A percentile compares a stretch with the other conserved stretches of the same genome.
Conservation (phyloP, 2,329 filamentous ascomycete genomes). For the Elsinoe ampelina region DNA sequence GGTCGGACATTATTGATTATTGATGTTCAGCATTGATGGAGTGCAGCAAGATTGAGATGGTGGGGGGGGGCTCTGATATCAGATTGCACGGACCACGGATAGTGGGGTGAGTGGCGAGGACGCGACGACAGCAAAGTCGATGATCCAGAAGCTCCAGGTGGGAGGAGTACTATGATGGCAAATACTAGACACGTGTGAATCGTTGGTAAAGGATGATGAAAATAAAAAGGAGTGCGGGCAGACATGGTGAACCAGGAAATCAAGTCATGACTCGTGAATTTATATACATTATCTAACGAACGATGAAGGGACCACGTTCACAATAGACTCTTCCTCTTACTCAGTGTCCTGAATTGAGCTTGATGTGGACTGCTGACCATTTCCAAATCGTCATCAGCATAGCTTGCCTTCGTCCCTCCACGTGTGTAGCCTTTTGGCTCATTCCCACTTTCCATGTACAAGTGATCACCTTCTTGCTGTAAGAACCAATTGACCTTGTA, state of each 20-base stretch:
- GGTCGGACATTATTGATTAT: constrained; percentile 15
- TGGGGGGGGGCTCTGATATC: background rate
- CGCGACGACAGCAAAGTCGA: background rate
- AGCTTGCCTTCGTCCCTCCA: background rate
- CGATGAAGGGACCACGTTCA: constrained; percentile 12
- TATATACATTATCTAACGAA: constrained; percentile 4
- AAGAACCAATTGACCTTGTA: constrained; percentile 35
- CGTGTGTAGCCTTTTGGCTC: background rate
- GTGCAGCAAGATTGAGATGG: background rate
- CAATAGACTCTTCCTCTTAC: constrained; percentile 30
- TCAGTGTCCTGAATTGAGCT: constrained; percentile 29
- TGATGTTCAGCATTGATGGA: background rate
- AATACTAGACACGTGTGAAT: too few species aligned
- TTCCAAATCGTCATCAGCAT: constrained; percentile 13
- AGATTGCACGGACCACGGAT: background rate
- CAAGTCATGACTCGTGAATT: background rate
- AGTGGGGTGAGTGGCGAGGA: background rate
- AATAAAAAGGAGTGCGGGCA: too few species aligned
- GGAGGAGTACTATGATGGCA: background rate
- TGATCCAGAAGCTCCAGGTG: background rate
- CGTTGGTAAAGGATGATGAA: too few species aligned
- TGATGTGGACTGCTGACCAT: constrained; percentile 16
- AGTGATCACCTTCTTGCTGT: constrained; percentile 34
- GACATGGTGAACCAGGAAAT: background rate
- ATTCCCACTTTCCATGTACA: constrained; percentile 38